Evolutionary conservation across 768 basidiomycete genomes (phyloP).

Genomic region (Chalciporus pseudorubinellus): DNA sequence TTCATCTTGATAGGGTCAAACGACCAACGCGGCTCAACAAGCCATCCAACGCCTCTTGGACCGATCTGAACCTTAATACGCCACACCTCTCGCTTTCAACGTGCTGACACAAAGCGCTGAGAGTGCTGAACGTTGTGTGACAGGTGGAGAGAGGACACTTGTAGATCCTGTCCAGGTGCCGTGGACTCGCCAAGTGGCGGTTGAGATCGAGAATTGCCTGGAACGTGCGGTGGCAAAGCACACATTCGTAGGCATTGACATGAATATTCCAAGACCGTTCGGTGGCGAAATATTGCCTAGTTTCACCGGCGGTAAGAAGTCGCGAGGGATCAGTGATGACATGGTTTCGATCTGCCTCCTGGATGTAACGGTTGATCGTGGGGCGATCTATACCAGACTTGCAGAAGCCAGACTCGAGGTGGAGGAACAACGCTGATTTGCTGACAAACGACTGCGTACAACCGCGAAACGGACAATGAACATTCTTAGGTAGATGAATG

Average conservation of each 20-base stretch:
- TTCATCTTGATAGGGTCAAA: constrained; percentile 16
- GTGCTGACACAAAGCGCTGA: constrained; percentile 63
- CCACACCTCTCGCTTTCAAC: constrained; percentile 64
- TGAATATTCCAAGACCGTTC: constrained; percentile 40
- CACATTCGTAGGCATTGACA: constrained; percentile 59
- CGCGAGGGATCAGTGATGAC: constrained; percentile 56
- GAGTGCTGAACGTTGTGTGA: constrained; percentile 40
- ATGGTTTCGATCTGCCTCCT: constrained; percentile 42
- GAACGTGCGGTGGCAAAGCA: constrained; percentile 52
- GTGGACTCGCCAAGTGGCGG: constrained; percentile 62
- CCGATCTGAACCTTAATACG: constrained; percentile 45
- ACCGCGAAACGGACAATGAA: constrained; percentile 40
- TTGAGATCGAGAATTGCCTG: constrained; percentile 47
- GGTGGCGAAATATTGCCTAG: constrained; percentile 29
- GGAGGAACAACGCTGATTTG: constrained; percentile 53
- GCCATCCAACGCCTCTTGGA: constrained; percentile 38
- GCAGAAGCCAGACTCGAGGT: constrained; percentile 63
- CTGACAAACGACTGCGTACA: constrained; percentile 52
- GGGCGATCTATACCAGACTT: constrained; percentile 45
- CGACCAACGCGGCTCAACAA: constrained; percentile 23
- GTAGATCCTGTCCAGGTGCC: constrained; percentile 52
- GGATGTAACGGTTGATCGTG: constrained; percentile 37
- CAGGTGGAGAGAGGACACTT: constrained; percentile 53
- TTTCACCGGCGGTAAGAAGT: constrained; percentile 38
- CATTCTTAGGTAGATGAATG: constrained; percentile 39